Evolutionary conservation across 805 yeast genomes (phyloP), one percentile per base, ranked within the genome.

Genomic region (Candida coquimbonensis): DNA sequence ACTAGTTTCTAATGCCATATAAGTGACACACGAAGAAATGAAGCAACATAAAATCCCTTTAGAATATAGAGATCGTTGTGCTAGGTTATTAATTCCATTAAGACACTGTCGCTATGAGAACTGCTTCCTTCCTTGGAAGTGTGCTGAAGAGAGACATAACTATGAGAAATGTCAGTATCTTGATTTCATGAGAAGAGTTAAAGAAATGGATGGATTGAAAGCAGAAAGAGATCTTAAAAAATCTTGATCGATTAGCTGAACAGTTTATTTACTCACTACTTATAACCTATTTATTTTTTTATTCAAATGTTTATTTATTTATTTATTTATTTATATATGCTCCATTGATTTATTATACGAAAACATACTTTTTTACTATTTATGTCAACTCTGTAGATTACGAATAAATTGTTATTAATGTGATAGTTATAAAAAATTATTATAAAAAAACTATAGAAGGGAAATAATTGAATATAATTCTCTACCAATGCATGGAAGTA

Each of bases 151-250:
- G 67, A 79, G 88, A 62, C 95, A 87, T 56, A 80, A 73, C 37
- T 87, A 89, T 73, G 96, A 87, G 64, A 84, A 84, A 61, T 87
- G 96, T 64, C 85, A 87, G 66, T 83, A 83, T 63, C 65, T 81
- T 64, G 95, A 87, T 62, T 86, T 83, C 69, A 75, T 80, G 62
- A 78, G 93, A 69, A 78, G 96, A 66, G 86, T 83, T 48, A 72
- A 79, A 60, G 90, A 83, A 67, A 70, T 84, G 63, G 75, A 78
- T 58, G 73, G 72, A 48, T 66, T 73, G 54, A 81, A 80, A 62
- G 74, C 60, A 36, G 31, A 36, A 38, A 43, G 46, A 46, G 46
- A 44, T 14, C 44, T 41, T 17, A 31, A 43, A 33, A 37, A 31
- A 13, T 3, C 24, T 14, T 17, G n/a, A 12, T 32, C 5, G 13